phyloP scores from a whole-genome alignment of 179 eudicot species.

The Beta corolliflora region DNA sequence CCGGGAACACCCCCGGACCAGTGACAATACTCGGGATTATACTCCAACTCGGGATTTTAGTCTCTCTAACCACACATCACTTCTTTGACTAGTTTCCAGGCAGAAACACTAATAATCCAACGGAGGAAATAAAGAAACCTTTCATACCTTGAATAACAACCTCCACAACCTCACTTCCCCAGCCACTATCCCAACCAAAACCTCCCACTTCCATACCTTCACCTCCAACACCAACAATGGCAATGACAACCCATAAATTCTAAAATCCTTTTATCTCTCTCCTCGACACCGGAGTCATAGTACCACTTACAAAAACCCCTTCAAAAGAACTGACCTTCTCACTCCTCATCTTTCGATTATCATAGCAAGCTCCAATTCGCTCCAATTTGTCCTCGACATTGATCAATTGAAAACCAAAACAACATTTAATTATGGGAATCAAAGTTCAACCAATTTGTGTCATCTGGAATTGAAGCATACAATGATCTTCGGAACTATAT shows the following conservation, averaged over 20 bases:
- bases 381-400: slow-evolving; percentile 34
- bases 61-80: too few species aligned
- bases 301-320: slow-evolving; percentile 33
- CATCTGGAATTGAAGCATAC: slow-evolving; percentile 45
- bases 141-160: too few species aligned
- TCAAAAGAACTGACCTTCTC: neutral
- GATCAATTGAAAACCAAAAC: slow-evolving; percentile 36
- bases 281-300: slow-evolving; percentile 40
- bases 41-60: too few species aligned
- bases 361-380: slow-evolving; percentile 38
- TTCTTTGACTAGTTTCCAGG: too few species aligned
- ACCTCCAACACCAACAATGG: too few species aligned
- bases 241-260: neutral
- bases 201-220: too few species aligned
- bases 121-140: too few species aligned
- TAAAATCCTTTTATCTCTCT: slow-evolving; percentile 21
- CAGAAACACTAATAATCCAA: too few species aligned
- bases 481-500: slow-evolving; percentile 35
- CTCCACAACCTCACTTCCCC: too few species aligned
- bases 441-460: slow-evolving; percentile 35
- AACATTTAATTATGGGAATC: slow-evolving; percentile 28
- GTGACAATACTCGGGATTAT: too few species aligned
- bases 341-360: slow-evolving; percentile 35
- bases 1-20: too few species aligned
- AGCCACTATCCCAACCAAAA: too few species aligned